These are phyloP conservation scores for Tanacetum coccineum DNA, from an alignment of 129 eudicot genomes.

Conservation along the genomic window DNA sequence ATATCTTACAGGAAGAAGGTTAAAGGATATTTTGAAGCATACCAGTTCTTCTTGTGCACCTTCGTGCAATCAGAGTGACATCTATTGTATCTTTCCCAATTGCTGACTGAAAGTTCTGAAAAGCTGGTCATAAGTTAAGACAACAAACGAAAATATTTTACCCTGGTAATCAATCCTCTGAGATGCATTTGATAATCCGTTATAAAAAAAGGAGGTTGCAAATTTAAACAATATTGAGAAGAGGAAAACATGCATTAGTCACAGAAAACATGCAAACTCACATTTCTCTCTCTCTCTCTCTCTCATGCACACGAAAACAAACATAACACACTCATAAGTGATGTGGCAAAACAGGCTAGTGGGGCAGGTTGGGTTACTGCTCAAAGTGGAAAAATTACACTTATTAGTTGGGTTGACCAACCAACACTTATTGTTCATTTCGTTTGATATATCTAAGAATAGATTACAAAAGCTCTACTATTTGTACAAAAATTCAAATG, in stretches of 20 bases:
- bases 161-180: background rate
- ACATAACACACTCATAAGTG: background rate
- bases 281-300: background rate
- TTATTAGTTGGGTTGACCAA: conserved; percentile 1
- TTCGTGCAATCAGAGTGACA: conserved; percentile 84
- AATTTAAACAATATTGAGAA: conserved; percentile 5
- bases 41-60: conserved; percentile 94
- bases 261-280: background rate
- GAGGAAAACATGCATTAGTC: conserved; percentile 10
- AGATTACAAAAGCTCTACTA: background rate
- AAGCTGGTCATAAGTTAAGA: conserved; percentile 68
- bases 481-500: background rate
- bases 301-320: background rate
- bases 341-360: background rate
- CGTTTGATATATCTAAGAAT: background rate
- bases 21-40: conserved; percentile 20
- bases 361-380: background rate
- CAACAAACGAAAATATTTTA: conserved; percentile 22
- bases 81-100: conserved; percentile 80
- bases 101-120: conserved; percentile 77
- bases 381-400: background rate
- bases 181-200: conserved; percentile 6
- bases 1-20: conserved; percentile 12
- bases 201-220: conserved; percentile 9
- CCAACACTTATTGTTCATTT: conserved; percentile 1